phyloP scores from a whole-genome alignment of 805 yeast species.

The Candida schatavii region DNA sequence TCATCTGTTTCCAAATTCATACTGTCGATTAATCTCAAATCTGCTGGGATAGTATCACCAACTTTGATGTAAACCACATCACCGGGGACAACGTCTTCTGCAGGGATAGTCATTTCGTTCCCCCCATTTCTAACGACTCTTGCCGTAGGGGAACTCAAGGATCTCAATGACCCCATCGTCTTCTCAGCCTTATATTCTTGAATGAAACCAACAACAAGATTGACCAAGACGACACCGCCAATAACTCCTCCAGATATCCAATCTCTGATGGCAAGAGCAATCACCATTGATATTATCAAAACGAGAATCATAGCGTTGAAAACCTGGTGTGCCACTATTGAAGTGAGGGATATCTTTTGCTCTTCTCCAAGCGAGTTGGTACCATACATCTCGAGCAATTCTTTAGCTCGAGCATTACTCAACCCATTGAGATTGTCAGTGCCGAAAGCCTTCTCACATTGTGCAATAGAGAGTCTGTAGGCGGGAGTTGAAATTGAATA shows the following conservation, averaged over 20 bases:
- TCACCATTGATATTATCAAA: conserved; percentile 34
- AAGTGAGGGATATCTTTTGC: conserved; percentile 23
- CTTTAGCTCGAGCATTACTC: conserved; percentile 13
- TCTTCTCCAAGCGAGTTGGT: conserved; percentile 30
- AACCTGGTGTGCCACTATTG: conserved; percentile 34
- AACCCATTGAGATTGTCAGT: conserved; percentile 54
- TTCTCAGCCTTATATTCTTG: conserved; percentile 51
- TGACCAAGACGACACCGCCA: conserved; percentile 42
- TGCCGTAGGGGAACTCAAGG: conserved; percentile 46
- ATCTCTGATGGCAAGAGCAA: conserved; percentile 36
- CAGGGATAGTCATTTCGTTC: conserved; percentile 27
- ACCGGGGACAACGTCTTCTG: conserved; percentile 47
- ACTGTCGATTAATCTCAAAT: conserved; percentile 32
- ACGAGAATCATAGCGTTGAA: conserved; percentile 41
- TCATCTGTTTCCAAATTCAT: conserved; percentile 43
- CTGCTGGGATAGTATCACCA: conserved; percentile 46
- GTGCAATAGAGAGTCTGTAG: conserved; percentile 33
- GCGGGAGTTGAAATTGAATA: conserved; percentile 9
- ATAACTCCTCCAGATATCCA: conserved; percentile 47
- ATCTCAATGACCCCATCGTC: conserved; percentile 48
- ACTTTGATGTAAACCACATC: conserved; percentile 39
- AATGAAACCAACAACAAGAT: conserved; percentile 48
- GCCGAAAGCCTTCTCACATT: conserved; percentile 34
- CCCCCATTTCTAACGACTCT: conserved; percentile 42
- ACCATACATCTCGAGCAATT: conserved; percentile 14